These are phyloP conservation scores for Diaporthe velutina DNA, from an alignment of 2,329 filamentous ascomycete genomes.

Conservation along the genomic window DNA sequence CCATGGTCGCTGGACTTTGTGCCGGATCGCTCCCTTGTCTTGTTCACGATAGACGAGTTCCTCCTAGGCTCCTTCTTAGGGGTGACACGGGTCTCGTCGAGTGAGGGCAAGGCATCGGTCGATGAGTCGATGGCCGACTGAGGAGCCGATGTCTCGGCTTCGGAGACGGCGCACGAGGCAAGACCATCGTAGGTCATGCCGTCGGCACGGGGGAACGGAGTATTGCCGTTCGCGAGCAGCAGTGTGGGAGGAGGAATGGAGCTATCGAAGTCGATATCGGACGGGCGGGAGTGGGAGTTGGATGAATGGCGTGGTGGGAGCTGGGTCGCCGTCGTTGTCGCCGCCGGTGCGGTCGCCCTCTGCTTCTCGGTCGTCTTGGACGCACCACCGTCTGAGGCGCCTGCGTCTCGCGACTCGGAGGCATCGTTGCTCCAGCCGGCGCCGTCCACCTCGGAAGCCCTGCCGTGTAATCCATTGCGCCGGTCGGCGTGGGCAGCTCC, in stretches of 20 bases:
- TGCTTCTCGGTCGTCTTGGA: slow-evolving; percentile 4
- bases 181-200: slow-evolving; percentile 29
- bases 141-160: slow-evolving; percentile 36
- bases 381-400: background rate
- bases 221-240: background rate
- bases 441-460: background rate
- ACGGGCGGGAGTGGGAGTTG: background rate
- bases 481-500: slow-evolving; percentile 1
- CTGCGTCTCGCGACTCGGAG: background rate
- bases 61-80: slow-evolving; percentile 31
- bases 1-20: slow-evolving; percentile 51
- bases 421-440: background rate
- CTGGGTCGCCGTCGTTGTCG: background rate
- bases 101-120: slow-evolving; percentile 17
- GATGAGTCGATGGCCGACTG: slow-evolving; percentile 35
- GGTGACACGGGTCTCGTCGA: slow-evolving; percentile 13
- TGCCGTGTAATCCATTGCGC: slow-evolving; percentile 1
- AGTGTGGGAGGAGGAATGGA: background rate
- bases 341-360: background rate
- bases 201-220: background rate
- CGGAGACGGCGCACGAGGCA: slow-evolving; percentile 37
- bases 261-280: background rate
- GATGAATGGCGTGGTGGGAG: slow-evolving; percentile 27
- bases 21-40: slow-evolving; percentile 45
- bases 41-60: slow-evolving; percentile 27